These are phyloP conservation scores for Yamadazyma diospyri DNA, from an alignment of 1,139 yeast species.

Conservation along the genomic window DNA sequence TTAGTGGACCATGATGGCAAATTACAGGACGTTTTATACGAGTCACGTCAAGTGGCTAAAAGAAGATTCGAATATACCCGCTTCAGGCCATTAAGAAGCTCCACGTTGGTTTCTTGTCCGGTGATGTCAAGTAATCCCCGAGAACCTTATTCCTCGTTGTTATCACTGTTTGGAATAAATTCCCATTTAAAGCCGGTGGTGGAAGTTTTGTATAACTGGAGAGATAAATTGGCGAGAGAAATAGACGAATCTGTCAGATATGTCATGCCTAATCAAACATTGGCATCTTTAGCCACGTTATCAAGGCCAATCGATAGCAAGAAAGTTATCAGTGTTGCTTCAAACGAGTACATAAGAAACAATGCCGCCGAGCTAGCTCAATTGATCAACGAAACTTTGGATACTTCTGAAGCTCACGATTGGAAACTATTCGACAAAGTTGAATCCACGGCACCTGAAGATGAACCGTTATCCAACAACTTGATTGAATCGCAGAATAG, in stretches of 20 bases:
- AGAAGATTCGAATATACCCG: constrained; percentile 76
- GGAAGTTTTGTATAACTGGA: constrained; percentile 70
- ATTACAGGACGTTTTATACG: constrained; percentile 55
- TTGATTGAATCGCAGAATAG: constrained; percentile 6
- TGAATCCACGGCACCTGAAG: constrained; percentile 4
- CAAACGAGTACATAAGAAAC: constrained; percentile 55
- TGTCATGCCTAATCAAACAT: constrained; percentile 77
- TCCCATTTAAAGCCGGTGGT: constrained; percentile 53
- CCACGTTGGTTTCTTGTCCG: constrained; percentile 42
- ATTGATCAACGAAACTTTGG: constrained; percentile 41
- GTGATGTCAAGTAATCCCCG: constrained; percentile 42
- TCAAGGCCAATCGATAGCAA: constrained; percentile 54
- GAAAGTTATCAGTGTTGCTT: constrained; percentile 54
- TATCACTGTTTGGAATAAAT: constrained; percentile 66
- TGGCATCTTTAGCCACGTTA: constrained; percentile 58
- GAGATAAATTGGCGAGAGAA: constrained; percentile 70
- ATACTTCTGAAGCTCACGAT: constrained; percentile 25
- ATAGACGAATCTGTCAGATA: constrained; percentile 83
- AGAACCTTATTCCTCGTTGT: constrained; percentile 58
- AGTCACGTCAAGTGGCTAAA: constrained; percentile 77
- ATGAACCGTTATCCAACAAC: constrained; percentile 3
- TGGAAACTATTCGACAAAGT: constrained; percentile 29
- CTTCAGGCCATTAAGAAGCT: constrained; percentile 46
- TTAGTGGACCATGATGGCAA: constrained; percentile 40
- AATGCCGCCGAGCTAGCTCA: constrained; percentile 56